Base-by-base conservation (phyloP, 345 rosid genomes). In the Dimocarpus longan region DNA sequence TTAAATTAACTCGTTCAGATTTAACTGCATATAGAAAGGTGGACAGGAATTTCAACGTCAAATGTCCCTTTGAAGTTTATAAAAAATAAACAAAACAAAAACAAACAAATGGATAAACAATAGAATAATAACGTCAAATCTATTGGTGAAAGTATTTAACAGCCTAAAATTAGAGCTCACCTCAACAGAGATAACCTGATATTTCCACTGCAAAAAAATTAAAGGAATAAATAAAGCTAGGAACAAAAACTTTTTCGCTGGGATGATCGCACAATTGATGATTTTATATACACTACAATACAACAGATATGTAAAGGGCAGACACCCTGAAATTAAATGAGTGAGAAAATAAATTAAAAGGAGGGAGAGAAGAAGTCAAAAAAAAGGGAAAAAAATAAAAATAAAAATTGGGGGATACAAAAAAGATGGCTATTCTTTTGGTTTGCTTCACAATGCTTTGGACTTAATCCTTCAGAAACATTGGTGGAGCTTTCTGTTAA, bases 251-350 rank as follows among this genome's bases (percentile, higher is more conserved):
- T 72, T 76, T 80, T 80, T 63, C 6, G 79, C 82, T 71, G 59
- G 13, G 72, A 79, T 66, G 64, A 78, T 75, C 71, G 75, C 78
- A 75, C 24, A 71, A 80, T 76, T 79, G 85, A 71, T 59, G 83
- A 80, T 77, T 73, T 83, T 88, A 83, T 87, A 85, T 88, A 88
- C 87, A 85, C 87, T 78, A 84, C 84, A 81, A 84, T 85, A 84
- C 88, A 84, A 73, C 32, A 77, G 79, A 83, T 80, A 79, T 77
- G 76, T 71, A 76, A 79, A 54, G 82, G 91, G 80, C 52, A 69
- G 71, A 64, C 54, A 75, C 85, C 86, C 78, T 63, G 16, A 78
- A 81, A 78, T 81, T 76, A 74, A 84, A 83, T 84, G 81, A 39
- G 26, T 16, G 16, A 15, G 24, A 46, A 18, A 4, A 63, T 19